These are phyloP conservation scores for Calonectria fujianensis DNA, from an alignment of 2,329 filamentous ascomycete species.

Conservation along the genomic window DNA sequence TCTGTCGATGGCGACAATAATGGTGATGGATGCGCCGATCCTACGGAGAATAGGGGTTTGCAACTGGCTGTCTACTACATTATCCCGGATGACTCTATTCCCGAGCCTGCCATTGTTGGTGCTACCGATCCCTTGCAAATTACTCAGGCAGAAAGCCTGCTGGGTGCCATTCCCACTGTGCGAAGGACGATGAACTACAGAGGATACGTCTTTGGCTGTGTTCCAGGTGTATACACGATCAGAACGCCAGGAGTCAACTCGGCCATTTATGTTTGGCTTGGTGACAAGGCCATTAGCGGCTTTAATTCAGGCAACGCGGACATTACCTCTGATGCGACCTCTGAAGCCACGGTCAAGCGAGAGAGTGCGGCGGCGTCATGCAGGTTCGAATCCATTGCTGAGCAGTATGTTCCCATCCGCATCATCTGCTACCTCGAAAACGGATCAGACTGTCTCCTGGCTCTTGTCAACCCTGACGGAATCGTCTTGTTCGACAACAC, in stretches of 20 bases:
- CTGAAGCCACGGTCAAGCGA: slow-evolving; percentile 5
- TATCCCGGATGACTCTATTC: neutral
- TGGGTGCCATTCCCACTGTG: neutral
- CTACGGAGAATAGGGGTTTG: slow-evolving; percentile 6
- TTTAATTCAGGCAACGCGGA: slow-evolving; percentile 1
- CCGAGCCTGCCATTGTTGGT: slow-evolving; percentile 10
- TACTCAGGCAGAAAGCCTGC: slow-evolving; percentile 3
- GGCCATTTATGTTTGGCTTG: slow-evolving; percentile 20
- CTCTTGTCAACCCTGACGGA: slow-evolving; percentile 2
- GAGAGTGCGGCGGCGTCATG: neutral
- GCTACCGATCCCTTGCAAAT: slow-evolving; percentile 6
- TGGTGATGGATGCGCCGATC: slow-evolving; percentile 5
- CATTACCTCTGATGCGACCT: neutral
- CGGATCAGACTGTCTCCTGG: neutral
- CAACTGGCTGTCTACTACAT: slow-evolving; percentile 16
- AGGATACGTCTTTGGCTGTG: slow-evolving; percentile 20
- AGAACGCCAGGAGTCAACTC: slow-evolving; percentile 1
- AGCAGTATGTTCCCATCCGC: slow-evolving; percentile 15
- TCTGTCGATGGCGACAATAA: slow-evolving; percentile 8
- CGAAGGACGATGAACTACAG: neutral
- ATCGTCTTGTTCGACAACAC: slow-evolving; percentile 13
- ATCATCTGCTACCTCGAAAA: slow-evolving; percentile 26
- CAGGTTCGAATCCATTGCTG: neutral
- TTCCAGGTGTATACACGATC: neutral
- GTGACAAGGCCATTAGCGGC: slow-evolving; percentile 12